Evolutionary conservation across 805 yeast species (phyloP), one percentile per base, ranked within the genome.

Genomic region (Hanseniaspora thailandica): DNA sequence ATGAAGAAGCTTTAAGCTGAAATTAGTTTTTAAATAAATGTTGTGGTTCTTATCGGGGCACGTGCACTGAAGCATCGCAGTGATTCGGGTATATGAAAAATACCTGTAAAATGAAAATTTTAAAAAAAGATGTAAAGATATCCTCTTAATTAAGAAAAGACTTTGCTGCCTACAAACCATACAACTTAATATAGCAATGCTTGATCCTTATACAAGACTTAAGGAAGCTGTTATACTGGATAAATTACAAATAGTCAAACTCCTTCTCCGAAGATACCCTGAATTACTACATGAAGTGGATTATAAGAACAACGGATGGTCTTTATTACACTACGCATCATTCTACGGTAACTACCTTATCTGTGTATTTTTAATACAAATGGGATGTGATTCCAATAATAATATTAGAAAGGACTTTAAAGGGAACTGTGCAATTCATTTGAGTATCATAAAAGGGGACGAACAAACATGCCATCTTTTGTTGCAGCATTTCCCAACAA

Each of bases 321-420:
- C 84, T 15, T 81, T 84, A 36, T 69, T 86, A 45, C 96, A 86
- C 64, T 85, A 86, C 65, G 88, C 95, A 0, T 80, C 90, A 4
- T 82, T 63, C 60, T 69, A 82, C 61, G 93, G 94, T 41, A 75
- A 82, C 56, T 82, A 81, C 60, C 74, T 82, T 52, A 73, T 85
- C 13, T 82, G 88, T 64, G 82, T 73, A 31, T 72, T 70, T 58
- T 66, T 82, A 46, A 71, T 82, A 17, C 73, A 74, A 31, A 64
- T 72, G 38, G 84, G 84, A 5, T 82, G 78, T 58, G 84, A 78
- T 58, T 66, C 66, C 33, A 62, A 64, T 33, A 45, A 45, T 15
- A 82, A 77, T 58, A 69, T 71, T 34, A 71, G 76, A 25, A 68
- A 67, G 60, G 79, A 79, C 43, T 84, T 77, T 62, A 72, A 71